Percentiles rank a stretch among this genome's conserved stretches.
These are phyloP conservation scores for Aspergillus bridgeri DNA, from an alignment of 495 filamentous ascomycete genomes.

Conservation along the genomic window DNA sequence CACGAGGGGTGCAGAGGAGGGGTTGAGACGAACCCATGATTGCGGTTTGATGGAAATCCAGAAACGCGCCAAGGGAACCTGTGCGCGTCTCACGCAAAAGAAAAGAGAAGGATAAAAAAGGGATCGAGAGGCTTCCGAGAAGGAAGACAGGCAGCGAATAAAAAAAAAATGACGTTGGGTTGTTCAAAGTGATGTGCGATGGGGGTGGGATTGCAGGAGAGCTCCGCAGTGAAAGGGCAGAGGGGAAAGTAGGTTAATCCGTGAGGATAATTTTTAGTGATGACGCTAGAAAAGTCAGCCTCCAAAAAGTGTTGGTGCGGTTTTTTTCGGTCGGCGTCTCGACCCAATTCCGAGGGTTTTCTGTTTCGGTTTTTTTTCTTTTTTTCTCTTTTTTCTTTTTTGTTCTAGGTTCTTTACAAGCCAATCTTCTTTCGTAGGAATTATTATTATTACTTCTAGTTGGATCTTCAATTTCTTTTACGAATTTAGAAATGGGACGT, in stretches of 20 bases:
- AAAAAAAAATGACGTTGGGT: constrained; percentile 12
- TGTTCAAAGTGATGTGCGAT: constrained; percentile 12
- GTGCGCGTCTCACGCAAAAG: constrained; percentile 42
- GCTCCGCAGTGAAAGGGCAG: constrained; percentile 44
- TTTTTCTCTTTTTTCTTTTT: neutral
- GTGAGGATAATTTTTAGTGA: constrained; percentile 50
- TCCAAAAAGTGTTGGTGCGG: constrained; percentile 31
- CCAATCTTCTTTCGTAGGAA: too few species aligned
- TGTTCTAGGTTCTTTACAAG: too few species aligned
- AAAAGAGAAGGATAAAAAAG: constrained; percentile 2
- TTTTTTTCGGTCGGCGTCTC: constrained; percentile 17
- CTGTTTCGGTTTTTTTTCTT: neutral
- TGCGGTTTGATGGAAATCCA: constrained; percentile 52
- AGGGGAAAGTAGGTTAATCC: constrained; percentile 44
- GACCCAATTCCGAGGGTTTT: constrained; percentile 27
- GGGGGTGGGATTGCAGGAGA: constrained; percentile 21
- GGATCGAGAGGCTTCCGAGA: constrained; percentile 22
- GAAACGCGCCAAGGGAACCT: constrained; percentile 46
- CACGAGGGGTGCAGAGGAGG: constrained; percentile 14
- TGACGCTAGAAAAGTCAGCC: constrained; percentile 47
- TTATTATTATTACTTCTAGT: too few species aligned
- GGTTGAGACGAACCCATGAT: constrained; percentile 75
- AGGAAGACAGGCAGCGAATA: constrained; percentile 9
- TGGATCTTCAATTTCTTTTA: too few species aligned
- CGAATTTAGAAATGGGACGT: too few species aligned